Evolutionary conservation across 2,329 filamentous ascomycete species (phyloP).

Genomic region (Cordyceps militaris): DNA sequence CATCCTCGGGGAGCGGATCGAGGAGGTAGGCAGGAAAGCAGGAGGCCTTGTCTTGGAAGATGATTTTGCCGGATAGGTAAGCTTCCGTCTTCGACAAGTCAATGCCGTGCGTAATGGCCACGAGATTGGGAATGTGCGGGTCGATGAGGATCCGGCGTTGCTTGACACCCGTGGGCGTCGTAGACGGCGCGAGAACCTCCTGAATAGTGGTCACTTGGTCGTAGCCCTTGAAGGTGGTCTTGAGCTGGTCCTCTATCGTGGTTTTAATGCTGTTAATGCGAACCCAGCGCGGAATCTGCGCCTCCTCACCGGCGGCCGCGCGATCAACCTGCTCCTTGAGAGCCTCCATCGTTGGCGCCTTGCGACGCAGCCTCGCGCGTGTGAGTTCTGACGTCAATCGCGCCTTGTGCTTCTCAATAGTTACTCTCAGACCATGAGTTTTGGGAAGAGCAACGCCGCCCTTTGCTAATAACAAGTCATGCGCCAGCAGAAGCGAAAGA

Average conservation of each 20-base stretch:
- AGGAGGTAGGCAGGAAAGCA: slow-evolving; percentile 92
- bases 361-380: slow-evolving; percentile 65
- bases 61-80: slow-evolving; percentile 71
- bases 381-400: slow-evolving; percentile 77
- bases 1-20: slow-evolving; percentile 57
- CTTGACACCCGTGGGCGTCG: slow-evolving; percentile 20
- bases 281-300: slow-evolving; percentile 79
- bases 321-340: slow-evolving; percentile 53
- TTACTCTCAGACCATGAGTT: slow-evolving; percentile 67
- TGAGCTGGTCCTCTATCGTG: slow-evolving; percentile 63
- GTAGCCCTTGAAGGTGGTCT: slow-evolving; percentile 64
- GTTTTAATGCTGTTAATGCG: slow-evolving; percentile 75
- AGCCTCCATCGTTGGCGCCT: slow-evolving; percentile 59
- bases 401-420: slow-evolving; percentile 74
- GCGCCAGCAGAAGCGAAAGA: slow-evolving; percentile 72
- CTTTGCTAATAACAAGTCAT: slow-evolving; percentile 80
- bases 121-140: slow-evolving; percentile 70
- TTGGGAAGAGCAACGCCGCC: slow-evolving; percentile 74
- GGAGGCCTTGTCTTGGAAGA: slow-evolving; percentile 93
- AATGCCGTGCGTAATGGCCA: slow-evolving; percentile 66
- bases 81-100: slow-evolving; percentile 68
- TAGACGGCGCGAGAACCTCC: slow-evolving; percentile 40
- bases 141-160: slow-evolving; percentile 62
- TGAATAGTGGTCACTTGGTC: slow-evolving; percentile 46
- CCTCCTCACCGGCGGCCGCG: slow-evolving; percentile 40